Evolutionary conservation across 2,329 filamentous ascomycete genomes (phyloP).

Genomic region (Claviceps digitariae): DNA sequence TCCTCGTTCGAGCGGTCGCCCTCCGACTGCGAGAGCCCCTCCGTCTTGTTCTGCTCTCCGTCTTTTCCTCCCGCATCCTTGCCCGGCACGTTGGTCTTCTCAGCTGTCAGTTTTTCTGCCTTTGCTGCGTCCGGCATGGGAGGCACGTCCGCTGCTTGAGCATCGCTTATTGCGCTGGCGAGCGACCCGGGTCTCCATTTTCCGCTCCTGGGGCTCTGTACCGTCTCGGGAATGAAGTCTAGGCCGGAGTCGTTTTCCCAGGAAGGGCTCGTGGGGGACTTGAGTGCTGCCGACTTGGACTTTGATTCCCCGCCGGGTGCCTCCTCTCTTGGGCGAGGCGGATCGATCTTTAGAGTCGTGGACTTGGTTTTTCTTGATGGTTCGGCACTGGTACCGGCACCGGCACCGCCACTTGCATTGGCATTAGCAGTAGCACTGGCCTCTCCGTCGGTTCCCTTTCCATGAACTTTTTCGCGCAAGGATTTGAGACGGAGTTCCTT

Average conservation of each 20-base stretch:
- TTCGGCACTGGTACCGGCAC: conserved; percentile 3
- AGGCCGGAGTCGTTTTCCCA: conserved; percentile 4
- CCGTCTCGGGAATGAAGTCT: conserved; percentile 7
- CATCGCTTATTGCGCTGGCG: conserved; percentile 16
- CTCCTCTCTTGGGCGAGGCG: conserved; percentile 1
- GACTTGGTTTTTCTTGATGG: background rate
- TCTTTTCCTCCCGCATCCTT: conserved; percentile 10
- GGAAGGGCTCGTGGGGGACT: conserved; percentile 6
- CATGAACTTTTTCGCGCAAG: conserved; percentile 41
- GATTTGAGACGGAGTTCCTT: conserved; percentile 43
- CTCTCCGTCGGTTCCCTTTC: conserved; percentile 25
- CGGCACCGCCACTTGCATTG: no score
- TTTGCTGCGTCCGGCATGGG: conserved; percentile 16
- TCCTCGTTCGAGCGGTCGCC: conserved; percentile 14
- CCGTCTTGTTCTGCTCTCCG: conserved; percentile 5
- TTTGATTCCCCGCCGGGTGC: conserved; percentile 5
- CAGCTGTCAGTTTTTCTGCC: conserved; percentile 16
- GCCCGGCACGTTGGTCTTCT: conserved; percentile 12
- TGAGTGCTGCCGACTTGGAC: conserved; percentile 16
- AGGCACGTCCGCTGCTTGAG: conserved; percentile 10
- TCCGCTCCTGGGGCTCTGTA: conserved; percentile 8
- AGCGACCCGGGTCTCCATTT: conserved; percentile 5
- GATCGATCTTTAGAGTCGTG: background rate
- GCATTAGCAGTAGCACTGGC: no score
- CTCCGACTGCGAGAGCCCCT: conserved; percentile 13